These are phyloP conservation scores for Byssoonygena ceratinophila DNA, from an alignment of 2,329 filamentous ascomycete species.

Conservation along the genomic window DNA sequence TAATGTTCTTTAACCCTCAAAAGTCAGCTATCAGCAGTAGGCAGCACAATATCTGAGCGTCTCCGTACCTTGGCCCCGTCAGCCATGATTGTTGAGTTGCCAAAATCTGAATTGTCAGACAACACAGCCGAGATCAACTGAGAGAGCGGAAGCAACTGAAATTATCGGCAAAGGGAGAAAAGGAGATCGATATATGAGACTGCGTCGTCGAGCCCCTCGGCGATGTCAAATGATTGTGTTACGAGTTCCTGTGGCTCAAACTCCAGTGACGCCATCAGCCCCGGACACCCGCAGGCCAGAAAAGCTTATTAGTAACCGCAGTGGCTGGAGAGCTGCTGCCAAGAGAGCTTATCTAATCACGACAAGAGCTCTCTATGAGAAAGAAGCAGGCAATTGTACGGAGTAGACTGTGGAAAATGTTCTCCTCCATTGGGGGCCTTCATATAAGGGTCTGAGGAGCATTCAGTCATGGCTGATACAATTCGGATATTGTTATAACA, in stretches of 20 bases:
- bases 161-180: not conserved
- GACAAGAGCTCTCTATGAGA: not conserved
- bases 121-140: not conserved
- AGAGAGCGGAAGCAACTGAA: not conserved
- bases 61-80: slow-evolving; percentile 7
- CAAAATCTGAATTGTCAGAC: no score
- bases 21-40: not conserved
- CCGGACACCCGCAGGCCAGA: not conserved
- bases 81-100: slow-evolving; percentile 5
- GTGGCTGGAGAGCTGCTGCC: not conserved
- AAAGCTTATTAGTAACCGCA: not conserved
- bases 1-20: slow-evolving; percentile 17
- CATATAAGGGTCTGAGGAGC: not conserved
- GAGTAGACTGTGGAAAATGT: no score
- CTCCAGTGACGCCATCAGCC: slow-evolving; percentile 7
- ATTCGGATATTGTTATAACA: not conserved
- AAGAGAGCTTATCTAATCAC: not conserved
- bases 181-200: not conserved
- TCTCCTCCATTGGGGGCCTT: not conserved
- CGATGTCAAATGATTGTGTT: not conserved
- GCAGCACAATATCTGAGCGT: not conserved
- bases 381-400: no score
- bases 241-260: slow-evolving; percentile 8
- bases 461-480: slow-evolving; percentile 2
- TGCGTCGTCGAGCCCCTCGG: not conserved